A percentile compares a stretch with the other conserved stretches of the same genome.
Evolutionary conservation across 305 asterid species (phyloP).

Genomic region (Fraxinus floribunda): DNA sequence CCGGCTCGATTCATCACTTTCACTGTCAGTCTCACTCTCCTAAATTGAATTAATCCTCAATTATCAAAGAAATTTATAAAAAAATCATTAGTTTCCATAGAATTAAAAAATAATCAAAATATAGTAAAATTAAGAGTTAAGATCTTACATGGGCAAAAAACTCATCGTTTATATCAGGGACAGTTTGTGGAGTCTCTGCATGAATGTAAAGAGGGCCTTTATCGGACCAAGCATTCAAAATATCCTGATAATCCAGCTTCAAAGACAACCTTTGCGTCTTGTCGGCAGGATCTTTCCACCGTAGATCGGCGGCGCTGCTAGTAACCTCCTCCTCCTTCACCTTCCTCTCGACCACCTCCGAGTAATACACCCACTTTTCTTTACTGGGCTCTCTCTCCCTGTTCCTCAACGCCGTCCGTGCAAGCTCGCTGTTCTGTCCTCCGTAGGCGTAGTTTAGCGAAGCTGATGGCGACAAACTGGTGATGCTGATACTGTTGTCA

Average conservation of each 20-base stretch:
- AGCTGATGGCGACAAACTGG: slow-evolving; percentile 48
- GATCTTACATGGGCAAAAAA: slow-evolving; percentile 43
- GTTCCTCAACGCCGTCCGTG: slow-evolving; percentile 69
- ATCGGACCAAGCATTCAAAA: slow-evolving; percentile 73
- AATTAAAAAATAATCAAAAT: background rate
- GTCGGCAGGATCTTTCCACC: slow-evolving; percentile 19
- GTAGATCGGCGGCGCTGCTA: slow-evolving; percentile 49
- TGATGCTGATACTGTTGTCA: slow-evolving; percentile 24
- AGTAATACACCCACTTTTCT: slow-evolving; percentile 75
- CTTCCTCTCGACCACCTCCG: slow-evolving; percentile 67
- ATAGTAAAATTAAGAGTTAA: background rate
- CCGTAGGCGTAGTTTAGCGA: slow-evolving; percentile 45
- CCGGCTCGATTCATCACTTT: background rate
- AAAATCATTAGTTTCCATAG: background rate
- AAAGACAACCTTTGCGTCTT: slow-evolving; percentile 37
- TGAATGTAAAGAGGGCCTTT: slow-evolving; percentile 59
- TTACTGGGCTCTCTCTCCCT: slow-evolving; percentile 68
- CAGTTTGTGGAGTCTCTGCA: slow-evolving; percentile 44
- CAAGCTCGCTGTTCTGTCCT: slow-evolving; percentile 36
- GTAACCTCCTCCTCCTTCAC: slow-evolving; percentile 74
- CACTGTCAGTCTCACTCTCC: background rate
- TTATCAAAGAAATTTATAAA: background rate
- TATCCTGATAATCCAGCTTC: slow-evolving; percentile 73
- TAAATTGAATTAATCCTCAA: background rate
- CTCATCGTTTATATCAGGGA: slow-evolving; percentile 53